These are phyloP conservation scores for Filobasidium uniguttulatum DNA, from an alignment of 1,284 basidiomycete genomes.

Conservation along the genomic window DNA sequence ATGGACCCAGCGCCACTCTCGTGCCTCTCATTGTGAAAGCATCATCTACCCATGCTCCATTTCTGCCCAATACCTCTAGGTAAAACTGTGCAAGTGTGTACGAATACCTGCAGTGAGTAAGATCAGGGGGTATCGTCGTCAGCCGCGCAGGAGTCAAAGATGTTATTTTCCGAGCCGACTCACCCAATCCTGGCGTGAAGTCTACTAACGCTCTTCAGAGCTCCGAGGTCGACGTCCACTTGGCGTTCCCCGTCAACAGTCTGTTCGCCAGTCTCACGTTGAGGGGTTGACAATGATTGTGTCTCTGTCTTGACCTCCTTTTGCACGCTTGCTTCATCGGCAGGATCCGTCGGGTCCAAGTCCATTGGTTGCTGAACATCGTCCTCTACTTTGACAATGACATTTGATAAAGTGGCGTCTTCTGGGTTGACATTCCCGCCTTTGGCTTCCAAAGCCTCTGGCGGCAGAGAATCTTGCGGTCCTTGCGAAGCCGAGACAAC, in stretches of 20 bases:
- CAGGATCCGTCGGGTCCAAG: neutral
- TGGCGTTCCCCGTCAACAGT: constrained; percentile 29
- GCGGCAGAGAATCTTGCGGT: too few species aligned
- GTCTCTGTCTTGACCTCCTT: neutral
- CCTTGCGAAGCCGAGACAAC: too few species aligned
- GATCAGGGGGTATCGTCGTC: neutral
- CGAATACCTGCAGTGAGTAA: constrained; percentile 46
- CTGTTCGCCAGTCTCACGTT: neutral
- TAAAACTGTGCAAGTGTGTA: constrained; percentile 59
- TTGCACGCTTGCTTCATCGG: neutral
- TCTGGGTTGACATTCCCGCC: too few species aligned
- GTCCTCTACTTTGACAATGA: neutral
- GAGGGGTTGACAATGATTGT: neutral
- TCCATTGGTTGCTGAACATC: neutral
- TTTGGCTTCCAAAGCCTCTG: too few species aligned
- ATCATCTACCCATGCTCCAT: constrained; percentile 96
- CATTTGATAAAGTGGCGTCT: too few species aligned
- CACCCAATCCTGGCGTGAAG: constrained; percentile 92
- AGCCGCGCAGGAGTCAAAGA: neutral
- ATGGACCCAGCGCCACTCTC: constrained; percentile 62
- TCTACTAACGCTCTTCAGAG: constrained; percentile 90
- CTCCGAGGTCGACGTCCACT: constrained; percentile 91
- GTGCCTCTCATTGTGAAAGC: constrained; percentile 82
- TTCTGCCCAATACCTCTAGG: constrained; percentile 79
- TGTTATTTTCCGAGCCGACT: constrained; percentile 8